Conservation (phyloP, 768 basidiomycete species). For the Mycena vitilis region DNA sequence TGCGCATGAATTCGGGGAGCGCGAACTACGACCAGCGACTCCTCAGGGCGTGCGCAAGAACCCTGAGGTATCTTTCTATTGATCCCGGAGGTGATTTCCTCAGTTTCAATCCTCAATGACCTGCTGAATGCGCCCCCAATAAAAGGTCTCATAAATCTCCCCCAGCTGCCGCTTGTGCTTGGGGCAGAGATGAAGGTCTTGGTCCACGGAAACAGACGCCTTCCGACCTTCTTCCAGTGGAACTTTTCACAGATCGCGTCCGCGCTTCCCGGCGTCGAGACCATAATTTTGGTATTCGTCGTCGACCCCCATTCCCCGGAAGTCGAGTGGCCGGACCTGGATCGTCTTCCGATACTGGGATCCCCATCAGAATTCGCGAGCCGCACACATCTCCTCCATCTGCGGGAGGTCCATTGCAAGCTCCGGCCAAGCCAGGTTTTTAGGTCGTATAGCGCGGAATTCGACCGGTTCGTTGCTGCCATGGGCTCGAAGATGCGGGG, state of each 20-base stretch:
- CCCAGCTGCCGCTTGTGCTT: slow-evolving; percentile 12
- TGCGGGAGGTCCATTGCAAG: slow-evolving; percentile 8
- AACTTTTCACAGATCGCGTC: slow-evolving; percentile 10
- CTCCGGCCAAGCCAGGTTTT: neutral
- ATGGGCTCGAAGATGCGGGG: slow-evolving; percentile 21
- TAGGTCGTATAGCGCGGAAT: neutral
- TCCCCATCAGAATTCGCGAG: slow-evolving; percentile 1
- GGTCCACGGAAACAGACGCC: neutral
- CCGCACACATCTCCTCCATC: slow-evolving; percentile 12
- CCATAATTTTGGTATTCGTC: slow-evolving; percentile 4
- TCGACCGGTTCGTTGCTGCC: slow-evolving; percentile 7
- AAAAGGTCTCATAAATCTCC: neutral
- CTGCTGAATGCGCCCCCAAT: neutral
- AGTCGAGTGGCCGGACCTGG: slow-evolving; percentile 3
- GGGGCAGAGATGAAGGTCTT: slow-evolving; percentile 9
- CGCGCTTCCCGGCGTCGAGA: slow-evolving; percentile 16
- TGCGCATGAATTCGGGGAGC: slow-evolving; percentile 1
- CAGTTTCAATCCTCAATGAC: too few relatives aligned
- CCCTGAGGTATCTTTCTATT: slow-evolving; percentile 11
- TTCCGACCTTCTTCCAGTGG: slow-evolving; percentile 2
- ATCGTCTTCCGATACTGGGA: neutral
- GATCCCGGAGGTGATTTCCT: slow-evolving; percentile 13
- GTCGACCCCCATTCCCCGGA: slow-evolving; percentile 5
- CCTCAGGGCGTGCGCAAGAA: slow-evolving; percentile 8
- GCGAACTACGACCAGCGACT: slow-evolving; percentile 7